Evolutionary conservation across 495 filamentous ascomycete genomes (phyloP), one percentile per base, ranked within the genome.

Genomic region (Chaetomium tenue): DNA sequence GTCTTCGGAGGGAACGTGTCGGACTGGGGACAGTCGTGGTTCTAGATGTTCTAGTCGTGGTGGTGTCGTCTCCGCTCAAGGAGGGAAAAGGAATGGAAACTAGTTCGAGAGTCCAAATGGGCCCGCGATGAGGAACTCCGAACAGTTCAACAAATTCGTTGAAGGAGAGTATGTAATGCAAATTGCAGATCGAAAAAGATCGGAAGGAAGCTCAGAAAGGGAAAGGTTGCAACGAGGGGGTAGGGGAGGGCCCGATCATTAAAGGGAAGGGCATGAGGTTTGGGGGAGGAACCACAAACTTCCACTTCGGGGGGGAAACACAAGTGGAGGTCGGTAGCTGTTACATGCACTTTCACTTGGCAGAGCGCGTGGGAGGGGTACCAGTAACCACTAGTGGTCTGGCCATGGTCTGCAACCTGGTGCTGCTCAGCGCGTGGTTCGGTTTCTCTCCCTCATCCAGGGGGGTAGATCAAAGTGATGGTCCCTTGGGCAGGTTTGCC

Each of bases 101-200:
- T 63, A 37, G 37, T 70, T 63, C 63, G 68, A 60, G 60, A 68
- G 65, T 65, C 63, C 60, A 63, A 61, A 61, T 53, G 42, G 61
- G 63, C 68, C 65, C 37, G 67, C 68, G 64, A 69, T 64, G 60
- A 65, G 63, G 63, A 71, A 52, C 63, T 66, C 70, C 46, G 53
- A 66, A 60, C 56, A 71, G 64, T 39, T 64, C 60, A 72, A 68
- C 46, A 39, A 39, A 57, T 16, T 37, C 55, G 64, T 63, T 63
- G 66, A 71, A 72, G 65, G 71, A 74, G 64, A 66, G 71, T 20
- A 12, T 57, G 54, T 5, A 59, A 66, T 48, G 47, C 47, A 50
- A 47, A 47, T 47, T 18, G 25, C 33, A 37, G 63, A 66, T 58
- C 47, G 23, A 52, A 60, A 54, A 66, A 58, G 60, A 57, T 53